A percentile compares a stretch with the other conserved stretches of the same genome.
Evolutionary conservation across 176 grass and related monocot genomes (phyloP).

Genomic region (Raddia guianensis): DNA sequence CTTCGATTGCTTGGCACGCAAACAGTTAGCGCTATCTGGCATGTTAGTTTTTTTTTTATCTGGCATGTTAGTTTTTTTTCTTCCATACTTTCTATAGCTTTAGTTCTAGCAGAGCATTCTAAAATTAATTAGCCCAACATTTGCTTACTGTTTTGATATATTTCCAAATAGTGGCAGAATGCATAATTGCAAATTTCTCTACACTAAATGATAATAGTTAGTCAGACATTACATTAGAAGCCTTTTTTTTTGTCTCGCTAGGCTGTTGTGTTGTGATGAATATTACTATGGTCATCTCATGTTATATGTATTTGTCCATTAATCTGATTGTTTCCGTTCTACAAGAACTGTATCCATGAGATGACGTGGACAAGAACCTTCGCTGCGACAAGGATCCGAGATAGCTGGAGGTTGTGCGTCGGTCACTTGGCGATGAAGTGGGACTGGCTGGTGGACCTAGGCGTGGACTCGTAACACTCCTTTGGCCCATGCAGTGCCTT

Average conservation of each 20-base stretch:
- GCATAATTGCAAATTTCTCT: not conserved
- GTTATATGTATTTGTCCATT: conserved; percentile 17
- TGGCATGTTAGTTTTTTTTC: too few relatives aligned
- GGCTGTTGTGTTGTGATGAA: conserved; percentile 6
- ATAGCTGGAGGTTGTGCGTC: too few relatives aligned
- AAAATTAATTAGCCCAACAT: conserved; percentile 2
- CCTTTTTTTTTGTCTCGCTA: conserved; percentile 8
- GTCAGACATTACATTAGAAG: conserved; percentile 13
- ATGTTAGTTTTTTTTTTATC: too few relatives aligned
- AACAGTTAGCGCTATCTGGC: conserved; percentile 64
- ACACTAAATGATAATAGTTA: not conserved
- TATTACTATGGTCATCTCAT: conserved; percentile 3
- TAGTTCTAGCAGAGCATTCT: too few relatives aligned
- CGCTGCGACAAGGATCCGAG: too few relatives aligned
- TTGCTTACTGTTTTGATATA: conserved; percentile 16
- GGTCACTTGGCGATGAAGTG: too few relatives aligned
- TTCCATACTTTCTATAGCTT: too few relatives aligned
- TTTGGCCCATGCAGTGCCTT: too few relatives aligned
- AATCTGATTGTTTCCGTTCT: conserved; percentile 30
- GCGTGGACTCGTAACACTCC: too few relatives aligned
- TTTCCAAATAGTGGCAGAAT: conserved; percentile 24
- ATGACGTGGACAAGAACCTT: too few relatives aligned
- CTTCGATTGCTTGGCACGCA: conserved; percentile 88
- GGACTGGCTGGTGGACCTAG: too few relatives aligned
- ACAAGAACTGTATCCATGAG: conserved; percentile 91